Percentiles rank a stretch among this genome's conserved stretches.
Evolutionary conservation across 768 basidiomycete species (phyloP).

Genomic region (Coprinopsis cinerea): DNA sequence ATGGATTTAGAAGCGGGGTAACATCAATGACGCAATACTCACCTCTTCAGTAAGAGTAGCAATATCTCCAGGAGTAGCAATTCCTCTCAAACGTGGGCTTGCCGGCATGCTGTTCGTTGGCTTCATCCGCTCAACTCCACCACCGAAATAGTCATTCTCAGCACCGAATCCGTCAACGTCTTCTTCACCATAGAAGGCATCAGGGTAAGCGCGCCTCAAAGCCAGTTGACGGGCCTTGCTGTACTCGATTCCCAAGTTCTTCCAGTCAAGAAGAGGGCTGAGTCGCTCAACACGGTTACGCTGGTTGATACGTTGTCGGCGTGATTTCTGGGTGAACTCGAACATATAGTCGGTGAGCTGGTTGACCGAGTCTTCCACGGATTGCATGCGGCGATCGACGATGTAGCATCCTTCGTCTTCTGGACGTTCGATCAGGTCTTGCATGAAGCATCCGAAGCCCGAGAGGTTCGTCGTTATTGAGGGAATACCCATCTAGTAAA

Average conservation of each 20-base stretch:
- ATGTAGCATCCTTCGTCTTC: slow-evolving; percentile 97
- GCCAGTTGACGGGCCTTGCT: slow-evolving; percentile 91
- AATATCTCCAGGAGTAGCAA: slow-evolving; percentile 90
- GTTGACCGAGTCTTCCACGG: slow-evolving; percentile 86
- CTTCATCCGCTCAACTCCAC: slow-evolving; percentile 61
- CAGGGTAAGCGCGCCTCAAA: slow-evolving; percentile 90
- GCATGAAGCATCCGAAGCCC: slow-evolving; percentile 98
- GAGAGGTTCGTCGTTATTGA: slow-evolving; percentile 96
- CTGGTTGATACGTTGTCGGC: slow-evolving; percentile 98
- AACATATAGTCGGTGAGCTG: slow-evolving; percentile 76
- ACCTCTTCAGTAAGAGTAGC: slow-evolving; percentile 87
- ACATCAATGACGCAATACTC: slow-evolving; percentile 13
- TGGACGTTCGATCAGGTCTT: slow-evolving; percentile 92
- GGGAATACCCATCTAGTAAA: slow-evolving; percentile 90
- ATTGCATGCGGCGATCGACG: slow-evolving; percentile 85
- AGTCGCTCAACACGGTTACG: slow-evolving; percentile 96
- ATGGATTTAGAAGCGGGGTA: slow-evolving; percentile 1
- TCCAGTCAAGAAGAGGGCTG: slow-evolving; percentile 94
- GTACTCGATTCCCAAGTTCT: slow-evolving; percentile 95
- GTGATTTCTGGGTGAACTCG: slow-evolving; percentile 70
- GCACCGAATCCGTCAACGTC: slow-evolving; percentile 37
- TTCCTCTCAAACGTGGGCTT: slow-evolving; percentile 79
- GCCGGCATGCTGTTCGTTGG: slow-evolving; percentile 73
- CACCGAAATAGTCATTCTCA: slow-evolving; percentile 42
- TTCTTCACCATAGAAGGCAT: slow-evolving; percentile 69